These are phyloP conservation scores for Barbatosphaeria neglecta DNA, from an alignment of 495 filamentous ascomycete species.

Conservation along the genomic window DNA sequence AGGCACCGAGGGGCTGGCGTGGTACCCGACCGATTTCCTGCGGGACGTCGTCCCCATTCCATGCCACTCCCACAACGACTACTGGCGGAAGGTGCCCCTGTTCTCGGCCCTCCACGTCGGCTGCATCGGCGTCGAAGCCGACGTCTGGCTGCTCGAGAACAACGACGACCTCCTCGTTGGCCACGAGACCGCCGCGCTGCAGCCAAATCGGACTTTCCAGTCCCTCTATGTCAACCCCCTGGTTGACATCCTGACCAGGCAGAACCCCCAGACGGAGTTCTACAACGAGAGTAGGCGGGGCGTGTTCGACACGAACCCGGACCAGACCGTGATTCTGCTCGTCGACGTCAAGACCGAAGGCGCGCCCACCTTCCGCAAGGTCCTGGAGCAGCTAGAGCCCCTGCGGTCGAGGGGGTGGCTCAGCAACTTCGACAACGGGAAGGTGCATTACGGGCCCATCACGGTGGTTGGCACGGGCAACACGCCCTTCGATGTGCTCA, in stretches of 20 bases:
- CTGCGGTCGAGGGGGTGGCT: conserved; percentile 52
- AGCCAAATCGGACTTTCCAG: conserved; percentile 44
- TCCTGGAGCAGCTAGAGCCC: conserved; percentile 51
- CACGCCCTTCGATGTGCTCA: conserved; percentile 52
- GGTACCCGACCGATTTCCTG: conserved; percentile 69
- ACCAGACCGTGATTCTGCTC: conserved; percentile 55
- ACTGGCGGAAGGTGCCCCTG: conserved; percentile 68
- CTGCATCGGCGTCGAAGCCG: conserved; percentile 71
- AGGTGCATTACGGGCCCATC: conserved; percentile 42
- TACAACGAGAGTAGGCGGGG: conserved; percentile 35
- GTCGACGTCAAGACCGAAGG: conserved; percentile 58
- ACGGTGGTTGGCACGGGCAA: conserved; percentile 75
- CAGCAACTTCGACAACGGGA: conserved; percentile 42
- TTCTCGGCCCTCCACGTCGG: conserved; percentile 52
- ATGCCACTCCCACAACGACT: conserved; percentile 84
- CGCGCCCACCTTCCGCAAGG: conserved; percentile 37
- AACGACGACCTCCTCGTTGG: conserved; percentile 55
- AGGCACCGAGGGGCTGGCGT: conserved; percentile 35
- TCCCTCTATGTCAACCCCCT: conserved; percentile 57
- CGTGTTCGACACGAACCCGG: conserved; percentile 47
- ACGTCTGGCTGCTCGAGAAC: conserved; percentile 79
- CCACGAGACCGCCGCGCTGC: conserved; percentile 40
- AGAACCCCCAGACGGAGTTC: conserved; percentile 38
- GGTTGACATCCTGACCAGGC: conserved; percentile 39
- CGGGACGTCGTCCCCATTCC: conserved; percentile 55